Conservation (phyloP, 2,329 filamentous ascomycete genomes). For the Botrytis paeoniae region DNA sequence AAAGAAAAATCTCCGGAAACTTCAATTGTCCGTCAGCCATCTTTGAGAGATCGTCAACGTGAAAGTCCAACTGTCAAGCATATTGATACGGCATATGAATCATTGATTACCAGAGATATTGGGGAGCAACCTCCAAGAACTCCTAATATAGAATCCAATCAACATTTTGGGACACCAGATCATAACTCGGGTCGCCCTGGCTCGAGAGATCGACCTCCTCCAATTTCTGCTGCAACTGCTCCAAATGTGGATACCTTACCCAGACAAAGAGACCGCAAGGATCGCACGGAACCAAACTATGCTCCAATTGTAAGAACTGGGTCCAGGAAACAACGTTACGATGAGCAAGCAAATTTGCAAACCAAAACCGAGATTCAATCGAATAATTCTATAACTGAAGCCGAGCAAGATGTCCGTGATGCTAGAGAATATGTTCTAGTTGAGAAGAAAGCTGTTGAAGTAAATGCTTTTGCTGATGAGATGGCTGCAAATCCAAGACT, state of each 20-base stretch:
- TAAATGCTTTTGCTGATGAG: slow-evolving; percentile 96
- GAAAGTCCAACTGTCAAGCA: background rate
- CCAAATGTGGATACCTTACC: slow-evolving; percentile 31
- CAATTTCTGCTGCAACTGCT: slow-evolving; percentile 31
- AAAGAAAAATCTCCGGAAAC: slow-evolving; percentile 30
- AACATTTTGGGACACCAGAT: slow-evolving; percentile 28
- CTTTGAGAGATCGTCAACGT: slow-evolving; percentile 15
- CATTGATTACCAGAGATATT: background rate
- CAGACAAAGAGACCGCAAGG: slow-evolving; percentile 33
- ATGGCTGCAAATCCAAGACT: slow-evolving; percentile 71
- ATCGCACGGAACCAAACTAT: slow-evolving; percentile 21
- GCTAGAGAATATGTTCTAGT: slow-evolving; percentile 93
- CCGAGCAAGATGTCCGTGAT: slow-evolving; percentile 74
- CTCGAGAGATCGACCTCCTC: slow-evolving; percentile 29
- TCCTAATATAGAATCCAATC: slow-evolving; percentile 25
- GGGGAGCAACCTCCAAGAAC: slow-evolving; percentile 25
- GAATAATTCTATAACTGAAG: slow-evolving; percentile 51
- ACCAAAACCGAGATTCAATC: slow-evolving; percentile 23
- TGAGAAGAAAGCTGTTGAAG: slow-evolving; percentile 91
- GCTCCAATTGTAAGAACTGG: slow-evolving; percentile 13
- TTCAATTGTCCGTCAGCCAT: slow-evolving; percentile 28
- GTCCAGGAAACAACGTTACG: slow-evolving; percentile 29
- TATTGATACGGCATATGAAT: slow-evolving; percentile 16
- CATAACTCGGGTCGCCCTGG: slow-evolving; percentile 22
- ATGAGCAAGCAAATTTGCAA: slow-evolving; percentile 31